Evolutionary conservation across 1,139 yeast species (phyloP).

Genomic region (Sugiyamaella castrensis): DNA sequence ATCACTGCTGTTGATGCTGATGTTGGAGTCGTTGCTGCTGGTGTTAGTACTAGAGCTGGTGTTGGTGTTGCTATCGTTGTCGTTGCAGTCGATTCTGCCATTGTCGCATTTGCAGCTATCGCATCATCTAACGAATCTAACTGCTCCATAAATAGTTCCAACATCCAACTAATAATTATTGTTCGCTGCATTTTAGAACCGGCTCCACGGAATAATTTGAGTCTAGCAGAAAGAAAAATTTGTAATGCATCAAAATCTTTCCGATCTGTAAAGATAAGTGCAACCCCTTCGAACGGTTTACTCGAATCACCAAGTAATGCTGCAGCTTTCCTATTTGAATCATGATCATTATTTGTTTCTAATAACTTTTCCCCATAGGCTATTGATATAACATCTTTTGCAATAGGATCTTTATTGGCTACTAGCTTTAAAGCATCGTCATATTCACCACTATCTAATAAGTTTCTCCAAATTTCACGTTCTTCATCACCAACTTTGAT

Average conservation of each 20-base stretch:
- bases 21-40: neutral
- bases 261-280: conserved; percentile 57
- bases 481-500: conserved; percentile 63
- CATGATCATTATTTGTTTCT: conserved; percentile 16
- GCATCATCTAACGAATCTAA: conserved; percentile 48
- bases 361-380: conserved; percentile 61
- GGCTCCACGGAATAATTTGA: conserved; percentile 30
- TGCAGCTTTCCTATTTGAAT: conserved; percentile 53
- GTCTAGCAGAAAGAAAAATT: conserved; percentile 56
- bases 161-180: conserved; percentile 78
- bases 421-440: conserved; percentile 62
- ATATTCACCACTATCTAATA: conserved; percentile 59
- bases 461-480: conserved; percentile 70
- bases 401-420: conserved; percentile 39
- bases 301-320: conserved; percentile 58
- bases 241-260: conserved; percentile 47
- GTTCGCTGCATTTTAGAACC: conserved; percentile 47
- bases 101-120: conserved; percentile 25
- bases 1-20: neutral
- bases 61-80: neutral
- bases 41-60: neutral
- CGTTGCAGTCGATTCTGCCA: conserved; percentile 7
- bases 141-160: conserved; percentile 59
- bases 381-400: conserved; percentile 54
- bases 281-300: conserved; percentile 68